Base-by-base conservation (phyloP, 2,329 filamentous ascomycete species). In the Cladosporium halotolerans region DNA sequence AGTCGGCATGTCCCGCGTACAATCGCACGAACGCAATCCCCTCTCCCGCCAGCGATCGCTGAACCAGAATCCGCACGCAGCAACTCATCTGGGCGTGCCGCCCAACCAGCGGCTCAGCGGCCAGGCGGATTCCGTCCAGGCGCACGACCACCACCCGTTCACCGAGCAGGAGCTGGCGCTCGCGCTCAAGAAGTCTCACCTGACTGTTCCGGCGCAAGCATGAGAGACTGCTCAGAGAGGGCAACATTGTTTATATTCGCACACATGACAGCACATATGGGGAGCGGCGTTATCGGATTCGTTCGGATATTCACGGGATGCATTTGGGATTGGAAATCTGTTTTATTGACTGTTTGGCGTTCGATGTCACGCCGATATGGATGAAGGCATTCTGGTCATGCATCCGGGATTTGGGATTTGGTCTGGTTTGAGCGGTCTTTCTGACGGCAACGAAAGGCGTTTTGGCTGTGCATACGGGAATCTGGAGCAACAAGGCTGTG, bases 121-220 rank as follows among this genome's bases (percentile, higher is more conserved):
- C 32, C 23, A 39, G 1, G 18, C 18, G 36, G 32, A 51, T 18
- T 51, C 48, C 6, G 18, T 51, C 18, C 48, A 51, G 38, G 66
- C 66, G 23, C 63, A 68, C 44, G 63, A 65, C 44, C 68, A 71
- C 47, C 57, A 66, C 16, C 70, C 70, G 1, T 77, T 76, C 57
- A 68, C 72, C 2, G 66, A 72, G 23, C 71, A 74, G 47, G 73
- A 76, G 28, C 67, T 77, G 43, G 70, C 71, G 40, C 60, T 71
- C 8, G 75, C 75, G 0, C 60, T 76, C 49, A 65, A 72, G 46
- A 65, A 67, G 39, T 73, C 72, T 4, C 69, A 72, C 55, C 57
- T 71, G n/a, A 60, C 61, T 31, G 63, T 67, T 5, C 61, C 67
- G 4, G 45, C 53, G 31, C 54, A 55, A 44, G 40, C 48, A 16